A percentile compares a stretch with the other conserved stretches of the same genome.
Evolutionary conservation across 306 rosid species (phyloP).

Genomic region (Rosa lucieae): DNA sequence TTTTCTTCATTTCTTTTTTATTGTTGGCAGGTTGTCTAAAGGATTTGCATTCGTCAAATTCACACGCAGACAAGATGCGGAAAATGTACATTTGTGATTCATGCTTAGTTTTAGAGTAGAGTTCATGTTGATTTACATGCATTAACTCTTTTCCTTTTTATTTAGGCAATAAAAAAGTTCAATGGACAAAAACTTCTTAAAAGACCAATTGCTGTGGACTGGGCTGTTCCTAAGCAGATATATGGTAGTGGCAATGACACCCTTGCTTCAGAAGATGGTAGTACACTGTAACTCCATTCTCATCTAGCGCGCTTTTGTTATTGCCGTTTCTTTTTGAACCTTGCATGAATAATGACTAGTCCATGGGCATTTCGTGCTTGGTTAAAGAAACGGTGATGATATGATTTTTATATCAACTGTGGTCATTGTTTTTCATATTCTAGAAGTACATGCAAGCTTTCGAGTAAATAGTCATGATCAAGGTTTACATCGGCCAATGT

Average conservation of each 20-base stretch:
- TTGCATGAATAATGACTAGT: neutral
- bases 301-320: neutral
- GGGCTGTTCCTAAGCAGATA: constrained; percentile 88
- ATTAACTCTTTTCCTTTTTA: constrained; percentile 19
- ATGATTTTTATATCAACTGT: neutral
- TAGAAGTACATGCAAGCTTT: neutral
- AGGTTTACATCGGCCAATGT: neutral
- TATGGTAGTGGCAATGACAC: constrained; percentile 49
- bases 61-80: constrained; percentile 83
- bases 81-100: constrained; percentile 52
- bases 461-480: neutral
- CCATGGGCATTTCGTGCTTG: neutral
- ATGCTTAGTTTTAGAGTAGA: constrained; percentile 18
- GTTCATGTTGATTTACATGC: constrained; percentile 19
- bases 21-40: constrained; percentile 72
- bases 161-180: constrained; percentile 76
- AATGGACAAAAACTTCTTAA: constrained; percentile 71
- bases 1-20: neutral
- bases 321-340: neutral
- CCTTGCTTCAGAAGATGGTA: constrained; percentile 59
- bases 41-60: constrained; percentile 96
- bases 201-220: constrained; percentile 92
- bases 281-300: neutral
- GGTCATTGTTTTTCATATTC: neutral
- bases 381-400: neutral